These are phyloP conservation scores for Kluyveromyces starmeri DNA, from an alignment of 805 yeast genomes.

Conservation along the genomic window DNA sequence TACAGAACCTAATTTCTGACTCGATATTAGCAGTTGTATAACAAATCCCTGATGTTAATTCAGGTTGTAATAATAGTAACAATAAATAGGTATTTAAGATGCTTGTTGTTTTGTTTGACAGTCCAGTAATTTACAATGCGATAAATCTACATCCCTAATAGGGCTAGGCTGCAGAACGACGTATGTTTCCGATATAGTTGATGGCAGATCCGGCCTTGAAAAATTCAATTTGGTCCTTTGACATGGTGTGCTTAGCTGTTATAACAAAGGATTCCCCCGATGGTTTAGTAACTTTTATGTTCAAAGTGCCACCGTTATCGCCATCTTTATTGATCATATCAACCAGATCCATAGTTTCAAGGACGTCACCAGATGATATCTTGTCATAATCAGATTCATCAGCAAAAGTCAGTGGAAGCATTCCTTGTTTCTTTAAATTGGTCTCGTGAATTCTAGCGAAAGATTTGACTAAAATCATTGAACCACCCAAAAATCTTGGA, in stretches of 20 bases:
- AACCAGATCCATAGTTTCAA: constrained; percentile 63
- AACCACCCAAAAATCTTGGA: constrained; percentile 91
- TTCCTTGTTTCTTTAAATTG: constrained; percentile 94
- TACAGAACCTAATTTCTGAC: too few relatives aligned
- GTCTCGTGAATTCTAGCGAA: constrained; percentile 99
- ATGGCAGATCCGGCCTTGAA: constrained; percentile 97
- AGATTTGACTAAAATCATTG: constrained; percentile 80
- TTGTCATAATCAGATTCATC: constrained; percentile 82
- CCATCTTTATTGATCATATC: constrained; percentile 79
- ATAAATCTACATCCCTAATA: too few relatives aligned
- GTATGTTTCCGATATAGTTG: constrained; percentile 70
- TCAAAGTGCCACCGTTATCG: constrained; percentile 75
- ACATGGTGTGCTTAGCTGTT: constrained; percentile 89
- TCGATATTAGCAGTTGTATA: too few relatives aligned
- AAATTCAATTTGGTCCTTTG: constrained; percentile 89
- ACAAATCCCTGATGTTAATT: too few relatives aligned
- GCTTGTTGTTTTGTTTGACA: too few relatives aligned
- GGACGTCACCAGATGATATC: constrained; percentile 64
- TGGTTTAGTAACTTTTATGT: constrained; percentile 62
- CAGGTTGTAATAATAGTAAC: too few relatives aligned
- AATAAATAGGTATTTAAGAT: too few relatives aligned
- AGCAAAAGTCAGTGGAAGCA: constrained; percentile 90
- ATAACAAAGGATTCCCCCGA: constrained; percentile 65
- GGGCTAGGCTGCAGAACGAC: constrained; percentile 21
- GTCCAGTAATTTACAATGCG: too few relatives aligned